Evolutionary conservation across 1,139 yeast species (phyloP).

Genomic region (Geotrichum klebahnii): DNA sequence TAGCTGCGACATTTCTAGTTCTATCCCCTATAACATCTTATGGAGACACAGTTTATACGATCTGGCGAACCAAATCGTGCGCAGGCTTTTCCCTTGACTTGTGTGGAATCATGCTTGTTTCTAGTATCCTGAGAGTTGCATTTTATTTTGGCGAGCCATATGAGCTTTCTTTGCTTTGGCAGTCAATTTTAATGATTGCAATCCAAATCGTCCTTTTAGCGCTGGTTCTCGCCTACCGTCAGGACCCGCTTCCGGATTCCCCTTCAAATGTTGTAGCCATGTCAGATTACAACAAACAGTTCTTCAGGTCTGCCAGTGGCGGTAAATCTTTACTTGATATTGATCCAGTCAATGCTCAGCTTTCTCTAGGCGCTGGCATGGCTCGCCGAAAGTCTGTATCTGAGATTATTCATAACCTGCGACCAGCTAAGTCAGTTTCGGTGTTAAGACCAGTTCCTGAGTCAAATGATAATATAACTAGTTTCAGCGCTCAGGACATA

Average conservation of each 20-base stretch:
- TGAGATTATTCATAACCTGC: constrained; percentile 8
- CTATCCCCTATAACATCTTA: constrained; percentile 80
- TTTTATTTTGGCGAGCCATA: constrained; percentile 78
- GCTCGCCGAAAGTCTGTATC: constrained; percentile 11
- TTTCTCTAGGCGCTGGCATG: background rate
- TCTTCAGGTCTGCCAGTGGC: constrained; percentile 16
- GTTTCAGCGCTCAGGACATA: background rate
- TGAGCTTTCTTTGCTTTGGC: constrained; percentile 69
- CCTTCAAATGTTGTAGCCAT: too few relatives aligned
- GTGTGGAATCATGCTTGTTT: constrained; percentile 84
- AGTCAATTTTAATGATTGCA: constrained; percentile 70
- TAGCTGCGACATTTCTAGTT: constrained; percentile 33
- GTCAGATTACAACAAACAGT: constrained; percentile 27
- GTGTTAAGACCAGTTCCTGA: constrained; percentile 3
- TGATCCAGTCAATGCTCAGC: background rate
- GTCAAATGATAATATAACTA: background rate
- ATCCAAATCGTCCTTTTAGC: constrained; percentile 64
- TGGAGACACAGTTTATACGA: constrained; percentile 73
- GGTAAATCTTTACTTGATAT: background rate
- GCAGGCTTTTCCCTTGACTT: constrained; percentile 83
- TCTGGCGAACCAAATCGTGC: constrained; percentile 58
- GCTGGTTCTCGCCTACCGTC: constrained; percentile 62
- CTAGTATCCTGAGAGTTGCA: constrained; percentile 66
- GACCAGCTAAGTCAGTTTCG: constrained; percentile 12
- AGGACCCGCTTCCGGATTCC: too few relatives aligned